Conservation (phyloP, 305 asterid species). For the Fraxinus greggii region DNA sequence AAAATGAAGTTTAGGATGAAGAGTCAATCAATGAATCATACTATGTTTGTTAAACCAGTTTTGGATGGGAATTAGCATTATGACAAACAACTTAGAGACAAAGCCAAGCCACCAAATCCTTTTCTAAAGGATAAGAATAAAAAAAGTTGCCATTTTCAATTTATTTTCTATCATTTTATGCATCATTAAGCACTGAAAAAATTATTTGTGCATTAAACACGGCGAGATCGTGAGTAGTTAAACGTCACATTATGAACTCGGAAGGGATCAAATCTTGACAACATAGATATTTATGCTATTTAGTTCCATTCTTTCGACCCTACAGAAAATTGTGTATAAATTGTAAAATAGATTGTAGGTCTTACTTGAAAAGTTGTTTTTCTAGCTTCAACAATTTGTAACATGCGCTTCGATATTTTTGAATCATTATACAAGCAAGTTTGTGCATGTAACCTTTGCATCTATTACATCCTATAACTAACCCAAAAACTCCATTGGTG, state of each 20-base stretch:
- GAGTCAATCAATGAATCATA: constrained; percentile 4
- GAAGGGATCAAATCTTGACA: background rate
- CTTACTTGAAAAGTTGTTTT: background rate
- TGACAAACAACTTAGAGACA: constrained; percentile 19
- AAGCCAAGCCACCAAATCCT: constrained; percentile 33
- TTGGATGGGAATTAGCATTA: background rate
- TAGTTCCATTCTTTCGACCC: background rate
- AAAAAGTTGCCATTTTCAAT: background rate
- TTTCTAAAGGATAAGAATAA: background rate
- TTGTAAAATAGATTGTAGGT: background rate
- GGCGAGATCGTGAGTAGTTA: background rate
- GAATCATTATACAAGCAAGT: background rate
- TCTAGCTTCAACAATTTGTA: background rate
- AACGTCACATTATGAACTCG: background rate
- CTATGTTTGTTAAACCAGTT: background rate
- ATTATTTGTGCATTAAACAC: background rate
- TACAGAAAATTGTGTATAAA: background rate
- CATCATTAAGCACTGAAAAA: background rate
- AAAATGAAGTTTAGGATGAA: background rate
- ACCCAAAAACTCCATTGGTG: background rate
- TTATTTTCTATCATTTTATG: background rate
- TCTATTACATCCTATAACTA: background rate
- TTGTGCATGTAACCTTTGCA: background rate
- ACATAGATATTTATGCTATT: background rate
- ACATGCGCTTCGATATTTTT: background rate